Evolutionary conservation across 768 basidiomycete genomes (phyloP), one percentile per base, ranked within the genome.

Genomic region (Suillus variegatus): DNA sequence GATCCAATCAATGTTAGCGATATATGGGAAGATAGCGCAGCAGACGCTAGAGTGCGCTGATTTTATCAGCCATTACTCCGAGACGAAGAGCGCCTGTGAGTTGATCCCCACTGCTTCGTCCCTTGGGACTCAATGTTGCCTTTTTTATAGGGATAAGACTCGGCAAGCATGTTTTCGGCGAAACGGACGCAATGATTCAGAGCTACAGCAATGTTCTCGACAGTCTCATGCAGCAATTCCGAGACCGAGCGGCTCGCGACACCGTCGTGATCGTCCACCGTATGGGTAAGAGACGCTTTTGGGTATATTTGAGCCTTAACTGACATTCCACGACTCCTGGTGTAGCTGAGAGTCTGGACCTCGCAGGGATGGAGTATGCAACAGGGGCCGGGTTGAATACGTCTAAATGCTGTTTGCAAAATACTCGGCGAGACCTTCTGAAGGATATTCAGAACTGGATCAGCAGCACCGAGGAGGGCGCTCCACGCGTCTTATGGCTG

Each of bases 51-150:
- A 76, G 51, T 74, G 73, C 32, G 70, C 68, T 1, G 71, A 74
- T 63, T 76, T 76, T 40, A 74, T 75, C 47, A 62, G 60, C 9
- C 71, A 71, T 38, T 76, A 76, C 64, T 67, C 73, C 20, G 69
- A 64, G 56, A 72, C 63, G 22, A 72, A 70, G 57, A 71, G 61
- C 13, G 69, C 70, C 35, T 58, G 74, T 75, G 49, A 20, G 70
- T 69, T 2, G 10, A 6, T 40, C 16, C 38, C 2, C 7, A 18
- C 16, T 16, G 7, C 2, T 6, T 4, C n/a, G 1, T 13, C 6
- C 0, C 1, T 20, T 0, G 6, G 6, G 9, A 55, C 32, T 35
- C 54, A 55, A 10, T 28, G 16, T 10, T 16, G 6, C 12, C 4
- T 6, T 14, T 51, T 10, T 9, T 4, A n/a, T 10, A 55, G 54